Evolutionary conservation across 2,329 filamentous ascomycete genomes (phyloP).

Genomic region (Colletotrichum salicis): DNA sequence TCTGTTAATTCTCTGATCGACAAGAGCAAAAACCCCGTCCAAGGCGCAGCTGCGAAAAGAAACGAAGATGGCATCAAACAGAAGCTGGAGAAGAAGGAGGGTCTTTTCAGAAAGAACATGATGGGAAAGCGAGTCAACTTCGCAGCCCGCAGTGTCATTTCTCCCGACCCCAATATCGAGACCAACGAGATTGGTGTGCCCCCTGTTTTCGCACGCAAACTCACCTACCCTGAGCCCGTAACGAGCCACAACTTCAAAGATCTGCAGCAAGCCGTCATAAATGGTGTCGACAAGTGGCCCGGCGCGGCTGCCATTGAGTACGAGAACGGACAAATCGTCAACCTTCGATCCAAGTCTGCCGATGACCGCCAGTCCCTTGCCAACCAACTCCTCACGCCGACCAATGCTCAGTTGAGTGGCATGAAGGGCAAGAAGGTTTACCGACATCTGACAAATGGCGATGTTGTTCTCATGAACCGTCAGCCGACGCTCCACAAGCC

Average conservation of each 20-base stretch:
- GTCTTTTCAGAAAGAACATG: constrained; percentile 98
- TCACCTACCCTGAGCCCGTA: constrained; percentile 97
- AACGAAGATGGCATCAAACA: constrained; percentile 97
- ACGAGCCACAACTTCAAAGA: constrained; percentile 98
- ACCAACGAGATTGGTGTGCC: constrained; percentile 99
- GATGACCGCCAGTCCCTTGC: constrained; percentile 91
- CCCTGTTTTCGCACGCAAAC: constrained; percentile 94
- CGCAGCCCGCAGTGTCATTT: constrained; percentile 96
- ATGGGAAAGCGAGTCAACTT: constrained; percentile 99
- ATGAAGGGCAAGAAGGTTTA: constrained; percentile 95
- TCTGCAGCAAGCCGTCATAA: constrained; percentile 94
- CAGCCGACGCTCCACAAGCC: constrained; percentile 98
- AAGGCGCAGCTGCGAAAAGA: constrained; percentile 79
- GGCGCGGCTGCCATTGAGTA: constrained; percentile 95
- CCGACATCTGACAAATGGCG: constrained; percentile 93
- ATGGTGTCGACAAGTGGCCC: constrained; percentile 92
- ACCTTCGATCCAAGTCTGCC: constrained; percentile 83
- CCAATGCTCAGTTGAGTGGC: constrained; percentile 77
- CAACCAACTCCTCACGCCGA: constrained; percentile 90
- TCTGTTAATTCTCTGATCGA: constrained; percentile 94
- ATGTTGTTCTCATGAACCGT: constrained; percentile 98
- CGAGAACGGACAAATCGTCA: constrained; percentile 91
- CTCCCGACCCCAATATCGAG: constrained; percentile 97
- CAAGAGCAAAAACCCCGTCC: constrained; percentile 83
- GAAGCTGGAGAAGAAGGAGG: constrained; percentile 97